These are phyloP conservation scores for Penicillium waksmanii DNA, from an alignment of 495 filamentous ascomycete species.

Conservation along the genomic window DNA sequence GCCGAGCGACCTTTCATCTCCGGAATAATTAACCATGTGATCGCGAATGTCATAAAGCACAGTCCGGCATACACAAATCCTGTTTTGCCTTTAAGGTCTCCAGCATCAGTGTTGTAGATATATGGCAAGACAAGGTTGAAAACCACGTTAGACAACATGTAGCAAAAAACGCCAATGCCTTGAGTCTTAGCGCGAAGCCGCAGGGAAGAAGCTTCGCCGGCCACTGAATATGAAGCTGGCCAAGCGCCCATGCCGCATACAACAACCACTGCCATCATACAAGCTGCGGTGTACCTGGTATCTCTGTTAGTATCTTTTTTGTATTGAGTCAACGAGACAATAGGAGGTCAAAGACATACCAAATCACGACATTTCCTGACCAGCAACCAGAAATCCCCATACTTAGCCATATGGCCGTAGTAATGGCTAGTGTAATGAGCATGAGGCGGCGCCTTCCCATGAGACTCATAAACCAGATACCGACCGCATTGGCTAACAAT, in stretches of 20 bases:
- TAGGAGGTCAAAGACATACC: conserved; percentile 21
- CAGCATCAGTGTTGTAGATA: conserved; percentile 31
- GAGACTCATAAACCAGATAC: conserved; percentile 30
- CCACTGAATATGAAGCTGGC: conserved; percentile 31
- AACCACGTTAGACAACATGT: conserved; percentile 23
- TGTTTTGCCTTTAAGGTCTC: conserved; percentile 26
- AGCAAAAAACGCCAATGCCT: conserved; percentile 21
- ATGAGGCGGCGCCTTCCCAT: conserved; percentile 32
- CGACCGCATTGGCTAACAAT: conserved; percentile 31
- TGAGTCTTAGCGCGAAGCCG: conserved; percentile 33
- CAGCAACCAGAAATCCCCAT: conserved; percentile 40
- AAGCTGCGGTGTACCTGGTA: conserved; percentile 34
- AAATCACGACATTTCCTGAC: conserved; percentile 26
- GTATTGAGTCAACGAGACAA: not conserved
- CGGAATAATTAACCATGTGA: conserved; percentile 26
- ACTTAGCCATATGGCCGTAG: conserved; percentile 30
- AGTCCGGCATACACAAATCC: conserved; percentile 31
- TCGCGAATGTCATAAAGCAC: conserved; percentile 17
- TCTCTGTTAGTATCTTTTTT: not conserved
- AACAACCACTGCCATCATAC: conserved; percentile 27
- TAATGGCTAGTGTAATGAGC: conserved; percentile 21
- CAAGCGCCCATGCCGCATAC: conserved; percentile 33
- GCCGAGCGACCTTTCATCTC: conserved; percentile 31
- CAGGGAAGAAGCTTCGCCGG: conserved; percentile 26
- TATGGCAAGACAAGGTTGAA: conserved; percentile 28